Evolutionary conservation across 176 grass and related monocot species (phyloP), one percentile per base, ranked within the genome.

Genomic region (Cenchrus fungigraminus): DNA sequence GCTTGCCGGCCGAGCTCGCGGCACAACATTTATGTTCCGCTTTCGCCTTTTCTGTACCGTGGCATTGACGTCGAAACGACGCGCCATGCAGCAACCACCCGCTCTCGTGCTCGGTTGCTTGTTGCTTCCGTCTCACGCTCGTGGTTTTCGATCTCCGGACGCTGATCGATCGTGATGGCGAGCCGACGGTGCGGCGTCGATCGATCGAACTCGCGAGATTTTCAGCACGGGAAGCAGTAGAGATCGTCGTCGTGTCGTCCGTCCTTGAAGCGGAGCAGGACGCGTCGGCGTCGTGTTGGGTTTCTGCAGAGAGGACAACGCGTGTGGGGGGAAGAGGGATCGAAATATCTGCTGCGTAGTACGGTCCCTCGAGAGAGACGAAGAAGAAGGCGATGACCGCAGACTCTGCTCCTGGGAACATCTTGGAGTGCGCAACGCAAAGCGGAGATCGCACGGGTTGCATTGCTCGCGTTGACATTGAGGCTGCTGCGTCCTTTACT

Each of bases 91-190:
- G 53, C 34, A 15, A 19, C 67, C 46, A 25, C 25, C 25, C 25
- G 19, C 71, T 65, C 28, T 82, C 31, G 13, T 15, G 52, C 66
- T n/a, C 6, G 14, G 63, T 86, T 16, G 88, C 84, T 86, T 86
- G 63, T 86, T 16, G 88, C 84, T 86, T 86, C 73, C 6, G 58
- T 70, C 17, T 74, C 84, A 86, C 79, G 83, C 40, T 47, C 73
- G 10, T 16, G 45, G 9, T 70, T 58, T 45, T 45, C 71, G 37
- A 40, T 40, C 46, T 69, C 64, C 45, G 53, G 64, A 57, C 62
- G 40, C 71, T 11, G 43, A 47, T 28, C 6, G 45, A 72, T 72
- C 63, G 17, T 49, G 15, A 17, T n/a, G 49, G 53, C 62, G 37
- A 53, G 13, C 70, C 63, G 50, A 76, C 45, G 40, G 60, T 54